Evolutionary conservation across 352 stramenopile species (phyloP), one percentile per base, ranked within the genome.

Genomic region (Phytophthora uliginosa): DNA sequence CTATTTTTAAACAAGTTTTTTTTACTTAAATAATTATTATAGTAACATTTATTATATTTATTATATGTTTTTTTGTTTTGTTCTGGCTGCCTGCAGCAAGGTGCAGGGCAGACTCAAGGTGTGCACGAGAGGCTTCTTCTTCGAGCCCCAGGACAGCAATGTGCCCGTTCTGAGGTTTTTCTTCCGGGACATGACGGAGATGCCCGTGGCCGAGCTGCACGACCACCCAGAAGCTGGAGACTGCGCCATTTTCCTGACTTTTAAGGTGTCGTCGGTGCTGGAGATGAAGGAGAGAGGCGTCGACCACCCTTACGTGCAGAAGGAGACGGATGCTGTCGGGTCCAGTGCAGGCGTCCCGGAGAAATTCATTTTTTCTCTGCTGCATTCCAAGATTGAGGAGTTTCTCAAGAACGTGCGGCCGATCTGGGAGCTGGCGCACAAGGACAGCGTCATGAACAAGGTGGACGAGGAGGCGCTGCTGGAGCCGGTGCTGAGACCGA

Each of bases 71-170:
- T 18, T 52, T 51, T 58, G 33, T 59, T 54, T 22, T 59, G 33
- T 60, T 26, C 24, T 26, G 24, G 18, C 36, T 59, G 61, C 28
- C 8, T 69, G 18, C 31, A 88, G 89, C 8, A 97, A 96, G 56
- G 76, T 86, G 28, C 88, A 95, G 59, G 89, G 89, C 1, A 79
- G 89, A 7, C 76, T 97, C 15, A 98, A 98, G 75, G 73, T 98
- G 33, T 97, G 89, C 70, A 98, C 93, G 15, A 82, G 93, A 51
- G 91, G 89, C 59, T 93, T 98, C 62, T 96, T 98, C 63, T 98
- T 98, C 62, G 94, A 97, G 80, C 94, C 94, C 12, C 85, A 94
- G 63, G 94, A 98, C 74, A 72, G 88, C 31, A 88, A 86, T 48
- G 54, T 89, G 42, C 82, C 93, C 31, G 86, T 98, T 48, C 66